These are phyloP conservation scores for Nitzschia palea DNA, from an alignment of 108 stramenopile genomes.

Conservation along the genomic window DNA sequence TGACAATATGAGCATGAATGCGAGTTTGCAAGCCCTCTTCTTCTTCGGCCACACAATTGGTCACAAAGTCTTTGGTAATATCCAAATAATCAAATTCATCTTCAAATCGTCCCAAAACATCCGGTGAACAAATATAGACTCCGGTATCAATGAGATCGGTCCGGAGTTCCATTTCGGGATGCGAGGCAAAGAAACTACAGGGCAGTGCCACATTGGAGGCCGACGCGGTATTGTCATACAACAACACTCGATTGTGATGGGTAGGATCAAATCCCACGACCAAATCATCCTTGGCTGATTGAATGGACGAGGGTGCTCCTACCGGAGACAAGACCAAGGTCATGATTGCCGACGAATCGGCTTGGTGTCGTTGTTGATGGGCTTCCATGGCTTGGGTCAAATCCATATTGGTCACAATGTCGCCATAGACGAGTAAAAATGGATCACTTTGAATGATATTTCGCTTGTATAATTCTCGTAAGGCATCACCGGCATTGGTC, in stretches of 20 bases:
- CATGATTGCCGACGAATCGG: conserved; percentile 84
- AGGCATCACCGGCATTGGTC: conserved; percentile 92
- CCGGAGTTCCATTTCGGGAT: conserved; percentile 14
- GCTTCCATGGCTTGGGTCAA: conserved; percentile 55
- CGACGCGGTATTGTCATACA: conserved; percentile 59
- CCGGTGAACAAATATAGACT: conserved; percentile 96
- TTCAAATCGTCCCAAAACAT: conserved; percentile 91
- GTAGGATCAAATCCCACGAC: conserved; percentile 77
- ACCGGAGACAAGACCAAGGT: conserved; percentile 76
- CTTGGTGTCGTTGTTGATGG: conserved; percentile 69
- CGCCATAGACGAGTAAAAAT: conserved; percentile 92
- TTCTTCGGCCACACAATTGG: conserved; percentile 91
- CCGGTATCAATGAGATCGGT: conserved; percentile 93
- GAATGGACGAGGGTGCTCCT: neutral
- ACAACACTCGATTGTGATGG: conserved; percentile 66
- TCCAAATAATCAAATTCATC: conserved; percentile 98
- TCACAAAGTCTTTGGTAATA: conserved; percentile 83
- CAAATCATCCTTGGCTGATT: conserved; percentile 68
- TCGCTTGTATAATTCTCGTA: conserved; percentile 93
- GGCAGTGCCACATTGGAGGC: conserved; percentile 48
- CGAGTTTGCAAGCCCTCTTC: conserved; percentile 92
- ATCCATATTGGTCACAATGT: conserved; percentile 93
- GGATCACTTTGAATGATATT: conserved; percentile 94
- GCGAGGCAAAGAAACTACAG: conserved; percentile 63
- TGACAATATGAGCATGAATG: conserved; percentile 85